Conservation (phyloP, 495 filamentous ascomycete genomes). For the Pyrenula aspistea region DNA sequence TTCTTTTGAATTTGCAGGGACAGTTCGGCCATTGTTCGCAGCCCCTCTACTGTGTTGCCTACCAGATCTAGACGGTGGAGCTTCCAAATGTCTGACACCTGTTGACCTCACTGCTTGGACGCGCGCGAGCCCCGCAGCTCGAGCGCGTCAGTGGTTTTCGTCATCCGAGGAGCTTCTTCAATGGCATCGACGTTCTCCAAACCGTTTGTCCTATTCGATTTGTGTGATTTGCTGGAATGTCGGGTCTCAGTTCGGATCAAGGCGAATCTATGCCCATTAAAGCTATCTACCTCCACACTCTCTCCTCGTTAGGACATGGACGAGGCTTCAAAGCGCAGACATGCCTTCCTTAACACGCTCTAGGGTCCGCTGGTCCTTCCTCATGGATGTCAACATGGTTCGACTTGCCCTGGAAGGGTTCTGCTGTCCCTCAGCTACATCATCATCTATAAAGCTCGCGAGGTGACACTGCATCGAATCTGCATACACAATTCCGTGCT, state of each 20-base stretch:
- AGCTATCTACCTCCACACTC: neutral
- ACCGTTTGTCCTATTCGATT: too few relatives aligned
- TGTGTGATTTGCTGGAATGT: neutral
- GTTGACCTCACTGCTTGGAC: neutral
- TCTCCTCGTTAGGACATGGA: neutral
- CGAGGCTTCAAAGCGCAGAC: neutral
- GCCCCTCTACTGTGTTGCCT: too few relatives aligned
- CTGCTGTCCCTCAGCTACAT: neutral
- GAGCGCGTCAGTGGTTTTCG: too few relatives aligned
- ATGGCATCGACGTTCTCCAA: too few relatives aligned
- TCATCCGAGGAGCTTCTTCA: too few relatives aligned
- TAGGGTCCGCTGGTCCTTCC: neutral
- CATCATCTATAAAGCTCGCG: neutral
- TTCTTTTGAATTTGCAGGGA: too few relatives aligned
- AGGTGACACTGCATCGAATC: neutral
- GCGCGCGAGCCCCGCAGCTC: too few relatives aligned
- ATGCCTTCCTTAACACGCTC: neutral
- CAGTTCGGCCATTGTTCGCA: too few relatives aligned
- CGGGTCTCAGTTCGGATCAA: neutral
- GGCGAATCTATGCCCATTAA: neutral
- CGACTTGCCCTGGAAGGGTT: neutral
- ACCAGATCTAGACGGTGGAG: too few relatives aligned
- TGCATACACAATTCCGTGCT: too few relatives aligned
- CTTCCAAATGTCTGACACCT: neutral
- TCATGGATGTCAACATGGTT: neutral